These are phyloP conservation scores for Haematococcus sp. DNA, from an alignment of 139 green algal species.

Conservation along the genomic window DNA sequence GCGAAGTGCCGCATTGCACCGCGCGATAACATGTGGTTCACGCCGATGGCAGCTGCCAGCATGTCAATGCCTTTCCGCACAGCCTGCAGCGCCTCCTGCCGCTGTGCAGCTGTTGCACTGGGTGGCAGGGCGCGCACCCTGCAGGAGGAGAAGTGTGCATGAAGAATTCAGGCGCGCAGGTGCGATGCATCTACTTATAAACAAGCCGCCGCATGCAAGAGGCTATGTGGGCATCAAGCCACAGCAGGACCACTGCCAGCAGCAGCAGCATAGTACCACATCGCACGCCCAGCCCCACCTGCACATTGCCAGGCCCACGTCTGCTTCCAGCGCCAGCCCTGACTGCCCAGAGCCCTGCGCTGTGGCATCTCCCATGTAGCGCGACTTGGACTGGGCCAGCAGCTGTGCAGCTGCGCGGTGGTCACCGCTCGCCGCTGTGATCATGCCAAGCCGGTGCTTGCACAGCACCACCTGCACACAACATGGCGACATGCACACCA, in stretches of 20 bases:
- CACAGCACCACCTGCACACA: slow-evolving; percentile 43
- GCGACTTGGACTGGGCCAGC: slow-evolving; percentile 31
- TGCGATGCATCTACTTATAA: background rate
- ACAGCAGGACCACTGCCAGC: too few species aligned
- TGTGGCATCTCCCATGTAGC: background rate
- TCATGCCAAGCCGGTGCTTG: slow-evolving; percentile 60
- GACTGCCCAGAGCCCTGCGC: slow-evolving; percentile 8
- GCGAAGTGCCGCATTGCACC: slow-evolving; percentile 1
- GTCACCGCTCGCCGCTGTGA: slow-evolving; percentile 48
- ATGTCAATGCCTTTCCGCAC: slow-evolving; percentile 6
- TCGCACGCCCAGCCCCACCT: too few species aligned
- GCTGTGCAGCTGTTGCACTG: background rate
- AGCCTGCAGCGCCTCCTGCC: slow-evolving; percentile 20
- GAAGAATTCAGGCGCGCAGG: background rate
- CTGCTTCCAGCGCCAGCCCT: slow-evolving; percentile 48
- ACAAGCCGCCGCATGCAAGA: background rate
- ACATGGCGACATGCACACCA: background rate
- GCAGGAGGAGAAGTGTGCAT: background rate
- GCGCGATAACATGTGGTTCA: slow-evolving; percentile 4
- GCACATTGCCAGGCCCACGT: slow-evolving; percentile 45
- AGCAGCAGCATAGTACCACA: too few species aligned
- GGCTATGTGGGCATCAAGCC: background rate
- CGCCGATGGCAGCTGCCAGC: slow-evolving; percentile 26
- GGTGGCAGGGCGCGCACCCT: slow-evolving; percentile 36
- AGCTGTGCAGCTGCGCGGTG: slow-evolving; percentile 42